Conservation (phyloP, 768 basidiomycete species). For the Paxillus involutus region DNA sequence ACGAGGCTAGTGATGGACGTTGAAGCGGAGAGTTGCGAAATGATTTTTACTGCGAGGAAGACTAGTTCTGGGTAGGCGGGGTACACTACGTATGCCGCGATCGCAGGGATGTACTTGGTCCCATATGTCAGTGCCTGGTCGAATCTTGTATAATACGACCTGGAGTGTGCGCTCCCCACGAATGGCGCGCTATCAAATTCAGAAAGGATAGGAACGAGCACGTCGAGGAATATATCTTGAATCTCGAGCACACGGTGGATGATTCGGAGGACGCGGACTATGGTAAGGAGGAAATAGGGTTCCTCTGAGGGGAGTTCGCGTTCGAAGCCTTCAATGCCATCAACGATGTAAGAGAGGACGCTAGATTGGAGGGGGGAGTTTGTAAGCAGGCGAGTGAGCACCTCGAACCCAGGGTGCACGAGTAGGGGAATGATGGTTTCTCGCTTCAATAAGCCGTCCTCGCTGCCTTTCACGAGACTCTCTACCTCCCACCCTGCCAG, state of each 20-base stretch:
- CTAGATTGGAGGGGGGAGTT: conserved; percentile 69
- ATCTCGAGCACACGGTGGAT: conserved; percentile 79
- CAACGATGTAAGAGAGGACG: conserved; percentile 77
- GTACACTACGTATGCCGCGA: conserved; percentile 76
- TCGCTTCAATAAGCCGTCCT: conserved; percentile 50
- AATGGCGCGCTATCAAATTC: conserved; percentile 60
- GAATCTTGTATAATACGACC: conserved; percentile 70
- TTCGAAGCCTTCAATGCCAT: conserved; percentile 77
- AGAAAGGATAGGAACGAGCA: conserved; percentile 74
- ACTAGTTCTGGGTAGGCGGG: conserved; percentile 71
- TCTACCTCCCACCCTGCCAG: conserved; percentile 83
- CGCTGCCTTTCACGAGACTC: conserved; percentile 56
- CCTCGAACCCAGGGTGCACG: conserved; percentile 83
- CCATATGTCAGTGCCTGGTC: conserved; percentile 74
- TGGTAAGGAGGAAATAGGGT: conserved; percentile 69
- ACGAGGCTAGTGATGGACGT: conserved; percentile 70
- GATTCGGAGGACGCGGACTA: conserved; percentile 80
- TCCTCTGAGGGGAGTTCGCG: conserved; percentile 68
- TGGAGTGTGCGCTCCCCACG: conserved; percentile 55
- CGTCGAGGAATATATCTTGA: conserved; percentile 88
- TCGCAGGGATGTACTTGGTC: conserved; percentile 71
- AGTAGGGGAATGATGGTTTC: conserved; percentile 58
- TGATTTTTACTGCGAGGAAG: conserved; percentile 76
- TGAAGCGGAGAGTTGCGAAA: conserved; percentile 65
- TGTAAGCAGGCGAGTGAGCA: conserved; percentile 78